Evolutionary conservation across 805 yeast species (phyloP).

Genomic region (Spathaspora boniae): DNA sequence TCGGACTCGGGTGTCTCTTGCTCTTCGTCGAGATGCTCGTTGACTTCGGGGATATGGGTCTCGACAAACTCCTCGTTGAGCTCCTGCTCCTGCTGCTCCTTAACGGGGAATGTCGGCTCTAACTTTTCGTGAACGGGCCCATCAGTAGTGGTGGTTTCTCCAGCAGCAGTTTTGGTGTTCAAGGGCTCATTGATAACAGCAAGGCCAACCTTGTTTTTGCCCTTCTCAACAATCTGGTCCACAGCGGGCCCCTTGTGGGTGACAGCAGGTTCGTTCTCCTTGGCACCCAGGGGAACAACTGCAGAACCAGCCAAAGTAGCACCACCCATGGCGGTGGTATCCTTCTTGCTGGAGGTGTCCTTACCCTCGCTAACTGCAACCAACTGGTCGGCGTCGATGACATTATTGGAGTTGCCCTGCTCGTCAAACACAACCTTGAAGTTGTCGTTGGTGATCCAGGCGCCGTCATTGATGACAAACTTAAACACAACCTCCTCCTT

Average conservation of each 20-base stretch:
- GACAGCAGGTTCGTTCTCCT: not conserved
- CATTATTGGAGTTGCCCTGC: constrained; percentile 35
- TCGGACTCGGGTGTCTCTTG: too few relatives aligned
- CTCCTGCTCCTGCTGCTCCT: constrained; percentile 1
- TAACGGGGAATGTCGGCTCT: not conserved
- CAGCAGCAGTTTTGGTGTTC: not conserved
- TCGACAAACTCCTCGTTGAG: too few relatives aligned
- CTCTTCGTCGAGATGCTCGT: not conserved
- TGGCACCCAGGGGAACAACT: constrained; percentile 1
- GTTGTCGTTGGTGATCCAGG: constrained; percentile 26
- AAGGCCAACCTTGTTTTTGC: not conserved
- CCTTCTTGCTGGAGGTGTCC: constrained; percentile 10
- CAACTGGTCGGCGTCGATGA: constrained; percentile 26
- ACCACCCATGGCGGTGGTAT: too few relatives aligned
- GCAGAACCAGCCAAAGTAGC: not conserved
- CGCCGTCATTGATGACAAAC: constrained; percentile 31
- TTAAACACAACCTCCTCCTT: constrained; percentile 32
- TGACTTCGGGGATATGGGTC: constrained; percentile 1
- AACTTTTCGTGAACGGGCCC: not conserved
- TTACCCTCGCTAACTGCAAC: constrained; percentile 11
- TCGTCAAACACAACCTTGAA: constrained; percentile 27
- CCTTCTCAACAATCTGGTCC: not conserved
- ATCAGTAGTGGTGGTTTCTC: not conserved
- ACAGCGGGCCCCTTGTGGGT: not conserved
- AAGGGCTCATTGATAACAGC: constrained; percentile 1